A percentile compares a stretch with the other conserved stretches of the same genome.
Evolutionary conservation across 106 monocot species (phyloP).

Genomic region (Allium sativum): DNA sequence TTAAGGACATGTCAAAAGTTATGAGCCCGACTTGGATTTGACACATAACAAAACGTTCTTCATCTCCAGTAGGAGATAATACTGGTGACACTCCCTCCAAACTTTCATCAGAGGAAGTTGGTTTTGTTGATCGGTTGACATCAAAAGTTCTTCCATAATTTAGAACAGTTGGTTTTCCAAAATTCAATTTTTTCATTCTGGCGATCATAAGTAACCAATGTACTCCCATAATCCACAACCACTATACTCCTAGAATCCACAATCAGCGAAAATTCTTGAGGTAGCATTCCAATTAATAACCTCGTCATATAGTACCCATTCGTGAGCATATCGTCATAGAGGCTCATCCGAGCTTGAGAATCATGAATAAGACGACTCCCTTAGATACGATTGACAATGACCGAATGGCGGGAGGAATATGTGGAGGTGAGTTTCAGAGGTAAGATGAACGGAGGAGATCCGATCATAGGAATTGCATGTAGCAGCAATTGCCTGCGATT

Average conservation of each 20-base stretch:
- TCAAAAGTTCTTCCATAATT: constrained; percentile 38
- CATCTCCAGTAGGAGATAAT: constrained; percentile 42
- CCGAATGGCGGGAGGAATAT: constrained; percentile 22
- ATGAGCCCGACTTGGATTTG: constrained; percentile 64
- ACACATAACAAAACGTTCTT: constrained; percentile 24
- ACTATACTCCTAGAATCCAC: constrained; percentile 71
- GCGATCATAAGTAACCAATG: constrained; percentile 60
- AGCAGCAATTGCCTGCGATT: too few relatives aligned
- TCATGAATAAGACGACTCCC: constrained; percentile 12
- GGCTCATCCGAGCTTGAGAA: constrained; percentile 40
- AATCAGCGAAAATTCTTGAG: constrained; percentile 62
- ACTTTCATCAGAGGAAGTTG: constrained; percentile 17
- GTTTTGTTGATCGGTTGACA: constrained; percentile 30
- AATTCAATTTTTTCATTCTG: constrained; percentile 83
- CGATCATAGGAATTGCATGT: neutral
- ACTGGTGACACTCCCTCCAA: constrained; percentile 33
- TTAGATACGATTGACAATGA: constrained; percentile 7
- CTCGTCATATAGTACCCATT: constrained; percentile 71
- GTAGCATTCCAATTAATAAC: constrained; percentile 57
- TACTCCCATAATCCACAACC: too few relatives aligned
- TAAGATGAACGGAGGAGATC: constrained; percentile 31
- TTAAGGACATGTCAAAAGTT: constrained; percentile 71
- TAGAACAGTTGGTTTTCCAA: constrained; percentile 97
- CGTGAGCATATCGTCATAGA: constrained; percentile 60
- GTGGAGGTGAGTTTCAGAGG: constrained; percentile 37